A percentile compares a stretch with the other conserved stretches of the same genome.
Evolutionary conservation across 169 alveolate species (phyloP).

Genomic region (Sarcocystis neurona): DNA sequence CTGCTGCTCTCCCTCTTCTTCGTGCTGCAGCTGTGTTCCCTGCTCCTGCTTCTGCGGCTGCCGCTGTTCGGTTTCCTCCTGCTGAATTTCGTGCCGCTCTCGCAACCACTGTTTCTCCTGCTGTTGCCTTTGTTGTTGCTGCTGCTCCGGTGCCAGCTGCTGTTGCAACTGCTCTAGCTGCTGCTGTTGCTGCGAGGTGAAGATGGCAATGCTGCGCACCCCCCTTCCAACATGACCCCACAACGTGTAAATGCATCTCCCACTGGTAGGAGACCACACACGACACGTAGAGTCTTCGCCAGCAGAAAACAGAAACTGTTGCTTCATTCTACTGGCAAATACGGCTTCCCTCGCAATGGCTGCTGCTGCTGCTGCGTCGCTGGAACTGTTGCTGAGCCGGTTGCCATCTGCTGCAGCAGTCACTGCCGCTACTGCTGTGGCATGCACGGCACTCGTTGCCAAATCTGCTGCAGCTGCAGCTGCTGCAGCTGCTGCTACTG

Average conservation of each 20-base stretch:
- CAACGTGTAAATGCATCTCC: slow-evolving; percentile 50
- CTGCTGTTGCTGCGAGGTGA: neutral
- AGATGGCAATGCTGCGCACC: slow-evolving; percentile 22
- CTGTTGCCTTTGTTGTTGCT: too few species aligned
- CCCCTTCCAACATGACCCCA: slow-evolving; percentile 55
- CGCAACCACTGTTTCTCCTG: too few species aligned
- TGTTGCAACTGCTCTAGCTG: neutral
- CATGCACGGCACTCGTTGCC: slow-evolving; percentile 7
- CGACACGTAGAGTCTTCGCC: slow-evolving; percentile 57
- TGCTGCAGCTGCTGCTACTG: slow-evolving; percentile 31
- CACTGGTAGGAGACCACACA: slow-evolving; percentile 48
- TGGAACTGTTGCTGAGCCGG: too few species aligned
- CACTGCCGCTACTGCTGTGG: too few species aligned
- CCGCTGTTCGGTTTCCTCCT: too few species aligned
- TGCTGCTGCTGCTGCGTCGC: neutral
- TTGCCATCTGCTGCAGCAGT: too few species aligned
- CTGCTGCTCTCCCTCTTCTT: too few species aligned
- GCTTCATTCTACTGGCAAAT: neutral
- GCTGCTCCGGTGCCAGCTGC: neutral
- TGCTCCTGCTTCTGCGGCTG: too few species aligned
- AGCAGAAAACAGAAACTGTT: slow-evolving; percentile 37
- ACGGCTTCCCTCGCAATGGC: neutral
- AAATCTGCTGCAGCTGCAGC: neutral
- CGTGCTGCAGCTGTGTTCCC: too few species aligned
- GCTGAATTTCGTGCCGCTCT: too few species aligned